Base-by-base conservation (phyloP, 495 filamentous ascomycete species). In the Platismatia glauca region DNA sequence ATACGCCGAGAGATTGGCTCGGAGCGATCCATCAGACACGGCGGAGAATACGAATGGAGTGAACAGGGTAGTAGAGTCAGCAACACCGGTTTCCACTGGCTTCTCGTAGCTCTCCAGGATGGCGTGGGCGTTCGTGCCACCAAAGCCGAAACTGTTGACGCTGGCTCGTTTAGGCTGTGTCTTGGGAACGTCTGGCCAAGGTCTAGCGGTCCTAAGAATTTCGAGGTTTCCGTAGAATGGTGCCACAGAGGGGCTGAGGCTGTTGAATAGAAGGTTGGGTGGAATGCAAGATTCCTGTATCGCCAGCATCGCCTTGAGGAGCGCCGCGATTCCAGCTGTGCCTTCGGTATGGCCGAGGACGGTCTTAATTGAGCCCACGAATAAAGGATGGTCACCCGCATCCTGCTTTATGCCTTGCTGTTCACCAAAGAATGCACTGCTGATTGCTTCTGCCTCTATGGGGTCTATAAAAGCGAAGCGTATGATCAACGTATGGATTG, bases 241-340 rank as follows among this genome's bases (percentile, higher is more conserved):
- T n/a, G 31, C 72, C 70, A 75, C 1, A 58, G 63, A 22, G 31
- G 55, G 16, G 58, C 20, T 58, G 18, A 41, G 24, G 4, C 66
- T 69, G 3, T 69, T 65, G 41, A 74, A 77, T 18, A 74, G 72
- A 55, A 72, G 70, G 48, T 76, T 72, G 2, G 73, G 71, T 8
- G 72, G 64, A 8, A 74, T 66, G 15, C 67, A 68, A 18, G 78
- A 78, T 63, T 79, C 75, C 58, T 87, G 81, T 38, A 87, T 70
- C 76, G 82, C 82, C 55, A 86, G 62, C 20, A 76, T 71, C 0
- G 78, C 76, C 63, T 87, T 87, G 61, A 87, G 53, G 22, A 87
- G 64, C 3, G 59, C 55, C 7, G 61, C 61, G 3, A 65, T 50
- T 39, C 52, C 64, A 18, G 56, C 64, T 38, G 34, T 44, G 20